These are phyloP conservation scores for Fraxinus platypoda DNA, from an alignment of 305 asterid species.

Conservation along the genomic window DNA sequence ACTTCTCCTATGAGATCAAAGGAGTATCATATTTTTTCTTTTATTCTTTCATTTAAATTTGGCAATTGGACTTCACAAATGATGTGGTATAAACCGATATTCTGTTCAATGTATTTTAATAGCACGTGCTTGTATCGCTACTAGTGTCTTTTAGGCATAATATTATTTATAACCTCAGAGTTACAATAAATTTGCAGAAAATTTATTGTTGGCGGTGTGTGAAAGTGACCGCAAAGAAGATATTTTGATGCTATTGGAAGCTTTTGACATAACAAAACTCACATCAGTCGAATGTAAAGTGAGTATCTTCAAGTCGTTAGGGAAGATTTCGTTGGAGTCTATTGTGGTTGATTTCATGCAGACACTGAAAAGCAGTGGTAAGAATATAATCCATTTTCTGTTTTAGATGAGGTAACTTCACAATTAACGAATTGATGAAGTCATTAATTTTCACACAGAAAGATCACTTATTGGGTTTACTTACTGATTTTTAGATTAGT, in stretches of 20 bases:
- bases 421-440: not conserved
- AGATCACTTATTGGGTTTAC: not conserved
- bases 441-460: not conserved
- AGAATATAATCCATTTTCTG: constrained; percentile 19
- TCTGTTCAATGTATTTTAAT: constrained; percentile 8
- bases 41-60: constrained; percentile 1
- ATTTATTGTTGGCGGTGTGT: constrained; percentile 62
- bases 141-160: not conserved
- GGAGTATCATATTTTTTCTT: constrained; percentile 1
- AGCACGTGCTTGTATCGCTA: constrained; percentile 1
- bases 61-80: constrained; percentile 15
- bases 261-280: constrained; percentile 59
- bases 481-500: not conserved
- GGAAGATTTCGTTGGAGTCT: constrained; percentile 64
- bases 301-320: constrained; percentile 64
- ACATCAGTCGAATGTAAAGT: constrained; percentile 40
- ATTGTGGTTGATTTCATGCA: constrained; percentile 51
- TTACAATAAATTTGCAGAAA: constrained; percentile 55
- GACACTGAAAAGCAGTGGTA: constrained; percentile 67
- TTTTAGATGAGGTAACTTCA: not conserved
- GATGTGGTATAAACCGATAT: constrained; percentile 13
- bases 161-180: constrained; percentile 24
- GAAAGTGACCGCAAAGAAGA: constrained; percentile 58
- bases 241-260: constrained; percentile 51
- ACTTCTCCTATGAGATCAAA: constrained; percentile 12